phyloP scores from a whole-genome alignment of 176 grass and related monocot genomes.

The Carex pumila region DNA sequence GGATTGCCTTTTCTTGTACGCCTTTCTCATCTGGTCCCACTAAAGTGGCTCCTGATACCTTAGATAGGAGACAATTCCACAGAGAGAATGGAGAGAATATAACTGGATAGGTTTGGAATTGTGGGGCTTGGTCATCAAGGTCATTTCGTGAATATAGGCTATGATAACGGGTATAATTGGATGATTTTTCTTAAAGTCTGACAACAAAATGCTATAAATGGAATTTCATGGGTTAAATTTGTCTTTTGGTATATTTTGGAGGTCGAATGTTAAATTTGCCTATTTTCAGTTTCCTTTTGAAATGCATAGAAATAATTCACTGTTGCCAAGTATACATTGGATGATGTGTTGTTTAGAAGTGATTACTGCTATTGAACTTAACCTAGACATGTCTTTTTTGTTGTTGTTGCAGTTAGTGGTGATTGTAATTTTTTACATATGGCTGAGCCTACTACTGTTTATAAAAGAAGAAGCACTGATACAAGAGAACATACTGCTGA shows the following conservation, averaged over 20 bases:
- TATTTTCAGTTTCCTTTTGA: background rate
- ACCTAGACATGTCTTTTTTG: background rate
- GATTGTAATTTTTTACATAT: background rate
- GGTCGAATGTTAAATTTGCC: background rate
- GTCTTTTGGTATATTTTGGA: background rate
- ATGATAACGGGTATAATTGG: background rate
- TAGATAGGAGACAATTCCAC: background rate
- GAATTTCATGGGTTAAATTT: background rate
- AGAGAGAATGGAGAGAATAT: background rate
- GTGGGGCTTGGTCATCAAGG: background rate
- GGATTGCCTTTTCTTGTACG: background rate
- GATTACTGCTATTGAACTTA: background rate
- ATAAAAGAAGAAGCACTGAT: conserved; percentile 1
- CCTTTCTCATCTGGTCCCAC: background rate
- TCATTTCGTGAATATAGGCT: background rate
- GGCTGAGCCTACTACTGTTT: background rate
- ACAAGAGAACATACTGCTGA: background rate
- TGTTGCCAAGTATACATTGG: background rate
- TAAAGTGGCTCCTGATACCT: background rate
- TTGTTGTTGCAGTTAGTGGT: background rate
- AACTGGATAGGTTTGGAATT: background rate
- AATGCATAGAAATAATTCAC: background rate
- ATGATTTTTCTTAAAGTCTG: background rate
- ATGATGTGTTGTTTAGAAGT: background rate
- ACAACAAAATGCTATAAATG: background rate